phyloP scores from a whole-genome alignment of 176 grass and related monocot species.

The Thinopyrum elongatum region DNA sequence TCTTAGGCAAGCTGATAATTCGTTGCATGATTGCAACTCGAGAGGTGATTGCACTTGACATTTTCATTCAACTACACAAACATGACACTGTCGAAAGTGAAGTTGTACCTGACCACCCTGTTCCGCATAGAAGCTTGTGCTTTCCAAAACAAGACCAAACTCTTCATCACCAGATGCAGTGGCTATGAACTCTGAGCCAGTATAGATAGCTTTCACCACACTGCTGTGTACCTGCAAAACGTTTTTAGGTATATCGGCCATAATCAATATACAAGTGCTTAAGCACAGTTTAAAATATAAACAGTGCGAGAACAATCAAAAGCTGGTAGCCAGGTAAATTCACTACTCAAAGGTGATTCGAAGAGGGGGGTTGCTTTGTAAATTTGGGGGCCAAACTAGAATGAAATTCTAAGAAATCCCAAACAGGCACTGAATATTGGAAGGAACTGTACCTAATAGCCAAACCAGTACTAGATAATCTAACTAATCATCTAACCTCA shows the following conservation, averaged over 20 bases:
- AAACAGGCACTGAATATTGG: background rate
- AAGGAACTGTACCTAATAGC: background rate
- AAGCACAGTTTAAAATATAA: conserved; percentile 12
- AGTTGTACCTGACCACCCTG: conserved; percentile 91
- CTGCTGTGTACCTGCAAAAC: conserved; percentile 69
- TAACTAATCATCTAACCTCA: conserved; percentile 51
- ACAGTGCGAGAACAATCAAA: background rate
- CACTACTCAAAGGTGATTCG: background rate
- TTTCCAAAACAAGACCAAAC: conserved; percentile 80
- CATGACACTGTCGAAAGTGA: background rate
- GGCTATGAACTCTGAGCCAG: conserved; percentile 60
- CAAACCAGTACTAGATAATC: background rate
- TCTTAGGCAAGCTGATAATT: background rate
- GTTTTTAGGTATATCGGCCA: conserved; percentile 14
- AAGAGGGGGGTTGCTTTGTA: no score
- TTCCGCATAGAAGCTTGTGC: conserved; percentile 96
- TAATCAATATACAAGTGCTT: conserved; percentile 14
- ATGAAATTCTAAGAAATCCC: background rate
- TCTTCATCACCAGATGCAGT: conserved; percentile 47
- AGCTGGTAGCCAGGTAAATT: background rate
- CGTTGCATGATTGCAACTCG: background rate
- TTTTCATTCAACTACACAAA: conserved; percentile 25
- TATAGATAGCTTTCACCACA: conserved; percentile 83
- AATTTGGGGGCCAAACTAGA: no score
- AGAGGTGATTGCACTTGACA: background rate